phyloP scores from a whole-genome alignment of 208 protist genomes.

The Tritrichomonas foetus region DNA sequence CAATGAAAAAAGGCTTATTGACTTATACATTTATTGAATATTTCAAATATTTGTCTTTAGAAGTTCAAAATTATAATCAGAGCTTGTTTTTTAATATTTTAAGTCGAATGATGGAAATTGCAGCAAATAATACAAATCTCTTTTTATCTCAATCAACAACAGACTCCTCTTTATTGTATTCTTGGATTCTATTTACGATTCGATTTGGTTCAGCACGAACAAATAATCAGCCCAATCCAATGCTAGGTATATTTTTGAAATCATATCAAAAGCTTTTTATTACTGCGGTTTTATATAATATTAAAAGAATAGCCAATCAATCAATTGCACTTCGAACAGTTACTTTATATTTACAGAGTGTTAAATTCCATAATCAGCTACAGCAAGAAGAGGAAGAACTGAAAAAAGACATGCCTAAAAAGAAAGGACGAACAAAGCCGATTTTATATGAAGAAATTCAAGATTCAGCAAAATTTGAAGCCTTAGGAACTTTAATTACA shows the following conservation, averaged over 20 bases:
- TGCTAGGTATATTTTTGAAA: background rate
- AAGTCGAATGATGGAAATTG: too few relatives aligned
- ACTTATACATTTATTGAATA: too few relatives aligned
- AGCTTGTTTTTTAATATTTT: too few relatives aligned
- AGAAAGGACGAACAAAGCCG: background rate
- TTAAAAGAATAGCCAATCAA: background rate
- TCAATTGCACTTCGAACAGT: background rate
- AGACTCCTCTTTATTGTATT: background rate
- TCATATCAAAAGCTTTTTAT: background rate
- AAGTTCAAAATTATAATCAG: too few relatives aligned
- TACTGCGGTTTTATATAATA: background rate
- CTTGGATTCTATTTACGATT: background rate
- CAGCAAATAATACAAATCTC: too few relatives aligned
- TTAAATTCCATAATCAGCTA: background rate
- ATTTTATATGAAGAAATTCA: background rate
- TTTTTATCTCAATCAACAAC: too few relatives aligned
- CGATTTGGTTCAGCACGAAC: background rate
- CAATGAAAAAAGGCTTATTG: too few relatives aligned
- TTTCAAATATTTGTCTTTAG: too few relatives aligned
- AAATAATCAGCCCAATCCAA: background rate
- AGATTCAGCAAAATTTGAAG: conserved; percentile 13
- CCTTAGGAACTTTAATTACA: background rate
- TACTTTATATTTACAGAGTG: background rate
- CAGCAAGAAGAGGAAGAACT: too few relatives aligned
- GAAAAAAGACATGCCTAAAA: background rate